Evolutionary conservation across 176 grass and related monocot species (phyloP).

Genomic region (Musa itinerans): DNA sequence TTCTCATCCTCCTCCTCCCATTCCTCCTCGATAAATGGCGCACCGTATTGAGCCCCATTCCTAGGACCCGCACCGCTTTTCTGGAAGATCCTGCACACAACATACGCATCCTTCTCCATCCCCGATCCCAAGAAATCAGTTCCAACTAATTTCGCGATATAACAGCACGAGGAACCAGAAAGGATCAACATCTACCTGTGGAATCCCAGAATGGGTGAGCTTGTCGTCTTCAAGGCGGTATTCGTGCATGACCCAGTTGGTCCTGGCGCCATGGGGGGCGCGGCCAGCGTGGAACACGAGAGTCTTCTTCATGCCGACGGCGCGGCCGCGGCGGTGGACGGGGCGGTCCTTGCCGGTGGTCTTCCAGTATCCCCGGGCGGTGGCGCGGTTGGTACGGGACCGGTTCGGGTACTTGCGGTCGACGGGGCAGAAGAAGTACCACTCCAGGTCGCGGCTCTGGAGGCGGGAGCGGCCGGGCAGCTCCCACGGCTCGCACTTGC

Average conservation of each 20-base stretch:
- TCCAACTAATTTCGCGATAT: not conserved
- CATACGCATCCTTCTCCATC: constrained; percentile 58
- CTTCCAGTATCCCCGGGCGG: constrained; percentile 81
- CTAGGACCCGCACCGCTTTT: constrained; percentile 76
- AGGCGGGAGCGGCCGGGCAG: constrained; percentile 66
- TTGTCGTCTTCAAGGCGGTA: constrained; percentile 72
- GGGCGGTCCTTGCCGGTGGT: constrained; percentile 89
- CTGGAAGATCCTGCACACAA: constrained; percentile 94
- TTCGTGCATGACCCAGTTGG: constrained; percentile 99
- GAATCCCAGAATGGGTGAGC: constrained; percentile 14
- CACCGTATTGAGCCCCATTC: constrained; percentile 91
- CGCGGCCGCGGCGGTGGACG: constrained; percentile 35
- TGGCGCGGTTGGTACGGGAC: constrained; percentile 69
- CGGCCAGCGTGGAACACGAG: constrained; percentile 81
- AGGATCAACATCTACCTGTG: constrained; percentile 32
- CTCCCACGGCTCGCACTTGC: constrained; percentile 89
- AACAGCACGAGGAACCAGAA: not conserved
- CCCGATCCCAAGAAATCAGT: constrained; percentile 2
- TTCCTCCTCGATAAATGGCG: constrained; percentile 91
- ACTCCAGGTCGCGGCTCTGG: constrained; percentile 85
- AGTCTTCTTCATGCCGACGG: constrained; percentile 96
- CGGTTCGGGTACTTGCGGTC: constrained; percentile 73
- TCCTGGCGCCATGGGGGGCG: constrained; percentile 69
- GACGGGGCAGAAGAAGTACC: constrained; percentile 87
- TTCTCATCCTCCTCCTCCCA: constrained; percentile 63